Base-by-base conservation (phyloP, 441 rosid species). In the Cnidoscolus chayamansa region DNA sequence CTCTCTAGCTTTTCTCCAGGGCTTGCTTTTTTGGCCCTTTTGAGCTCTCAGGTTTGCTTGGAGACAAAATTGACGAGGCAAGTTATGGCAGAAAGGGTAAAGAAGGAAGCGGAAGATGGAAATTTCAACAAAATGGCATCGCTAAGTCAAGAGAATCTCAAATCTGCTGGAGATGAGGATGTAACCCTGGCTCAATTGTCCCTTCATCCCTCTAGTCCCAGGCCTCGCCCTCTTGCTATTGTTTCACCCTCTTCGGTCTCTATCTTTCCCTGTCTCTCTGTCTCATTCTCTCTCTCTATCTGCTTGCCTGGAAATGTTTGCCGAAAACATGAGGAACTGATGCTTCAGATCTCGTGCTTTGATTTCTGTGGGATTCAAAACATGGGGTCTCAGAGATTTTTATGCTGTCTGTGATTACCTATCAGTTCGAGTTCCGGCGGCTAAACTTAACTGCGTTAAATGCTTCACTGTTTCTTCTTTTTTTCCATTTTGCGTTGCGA, bases 61-160 rank as follows among this genome's bases (percentile, higher is more conserved):
- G 62, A 72, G 50, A 71, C 55, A 32, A 16, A 40, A 12, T 59
- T 57, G 55, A 3, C 40, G 30, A 10, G 4, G 1, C 7, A 53
- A 48, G 58, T n/a, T 15, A 78, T 74, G 82, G 76, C 68, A 20
- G 74, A 59, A 30, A 30, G 1, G 12, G 79, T 85, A 70, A 83
- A 85, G 72, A 79, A 49, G 59, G 84, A 85, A 74, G 74, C 72
- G 10, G 81, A 81, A 15, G 85, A 83, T 1, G 60, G 68, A 16
- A 75, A 69, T 65, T 69, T 48, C 31, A 49, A 10, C 72, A 74
- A 61, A 70, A 35, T 76, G 76, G 7, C 68, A 60, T 49, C 76
- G 72, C 32, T 57, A 53, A 31, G 0, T 20, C 65, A 30, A 2
- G 63, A 30, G 16, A 58, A 55, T 16, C 20, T 13, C 60, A 62